phyloP scores from a whole-genome alignment of 129 eudicot genomes.

The Calendula officinalis region DNA sequence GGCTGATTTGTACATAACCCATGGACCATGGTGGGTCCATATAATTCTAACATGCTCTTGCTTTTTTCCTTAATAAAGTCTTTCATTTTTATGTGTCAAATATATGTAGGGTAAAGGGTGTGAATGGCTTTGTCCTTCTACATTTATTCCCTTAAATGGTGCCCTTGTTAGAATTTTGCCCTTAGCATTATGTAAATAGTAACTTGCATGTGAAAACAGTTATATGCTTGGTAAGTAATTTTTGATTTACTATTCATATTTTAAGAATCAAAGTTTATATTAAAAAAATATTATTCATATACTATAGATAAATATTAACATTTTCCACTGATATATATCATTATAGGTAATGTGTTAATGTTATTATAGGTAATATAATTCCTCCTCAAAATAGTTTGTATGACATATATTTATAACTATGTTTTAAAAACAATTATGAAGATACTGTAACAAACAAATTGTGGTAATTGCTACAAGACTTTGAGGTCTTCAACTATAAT shows the following conservation, averaged over 20 bases:
- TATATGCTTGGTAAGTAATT: not conserved
- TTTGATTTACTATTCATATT: not conserved
- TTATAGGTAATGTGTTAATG: no score
- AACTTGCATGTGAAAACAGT: not conserved
- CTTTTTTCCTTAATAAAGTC: not conserved
- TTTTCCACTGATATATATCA: no score
- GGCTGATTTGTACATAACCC: constrained; percentile 32
- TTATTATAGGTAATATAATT: no score
- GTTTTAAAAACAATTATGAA: no score
- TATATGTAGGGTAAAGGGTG: constrained; percentile 38
- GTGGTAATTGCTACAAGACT: no score
- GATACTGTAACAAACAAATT: no score
- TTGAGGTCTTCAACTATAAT: no score
- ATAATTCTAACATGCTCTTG: constrained; percentile 33
- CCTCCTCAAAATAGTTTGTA: no score
- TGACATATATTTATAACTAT: no score
- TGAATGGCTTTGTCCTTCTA: constrained; percentile 31
- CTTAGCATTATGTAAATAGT: not conserved
- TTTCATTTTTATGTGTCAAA: constrained; percentile 18
- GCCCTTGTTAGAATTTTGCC: constrained; percentile 11
- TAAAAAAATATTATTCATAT: not conserved
- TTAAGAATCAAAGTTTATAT: not conserved
- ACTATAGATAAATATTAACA: no score
- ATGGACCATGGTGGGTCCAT: constrained; percentile 30
- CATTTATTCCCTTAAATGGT: constrained; percentile 17